phyloP scores from a whole-genome alignment of 2,329 filamentous ascomycete species.

The Stenocarpella maydis region DNA sequence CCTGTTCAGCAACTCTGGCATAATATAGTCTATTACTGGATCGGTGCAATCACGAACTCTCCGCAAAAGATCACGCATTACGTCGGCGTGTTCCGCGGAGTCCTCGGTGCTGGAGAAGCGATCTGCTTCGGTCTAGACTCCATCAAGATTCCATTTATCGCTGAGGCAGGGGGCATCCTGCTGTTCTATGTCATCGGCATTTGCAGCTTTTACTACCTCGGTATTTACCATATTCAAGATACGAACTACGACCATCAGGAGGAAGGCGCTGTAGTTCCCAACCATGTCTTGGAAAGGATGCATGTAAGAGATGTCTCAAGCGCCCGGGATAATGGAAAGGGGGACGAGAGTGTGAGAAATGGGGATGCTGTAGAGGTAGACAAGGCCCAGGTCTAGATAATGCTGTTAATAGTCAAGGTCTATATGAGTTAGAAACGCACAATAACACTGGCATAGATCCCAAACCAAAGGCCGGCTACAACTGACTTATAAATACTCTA shows the following conservation, averaged over 20 bases:
- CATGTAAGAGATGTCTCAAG: not conserved
- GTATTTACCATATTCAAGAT: constrained; percentile 4
- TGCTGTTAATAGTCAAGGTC: not conserved
- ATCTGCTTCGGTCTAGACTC: constrained; percentile 43
- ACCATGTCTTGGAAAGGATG: constrained; percentile 7
- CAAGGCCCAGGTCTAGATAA: not conserved
- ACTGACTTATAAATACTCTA: not conserved
- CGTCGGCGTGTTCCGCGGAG: constrained; percentile 41
- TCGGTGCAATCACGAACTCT: constrained; percentile 42
- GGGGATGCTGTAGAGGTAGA: not conserved
- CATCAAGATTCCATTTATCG: constrained; percentile 40
- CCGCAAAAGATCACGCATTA: constrained; percentile 37
- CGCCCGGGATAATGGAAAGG: not conserved
- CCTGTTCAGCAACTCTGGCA: constrained; percentile 40
- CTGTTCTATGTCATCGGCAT: constrained; percentile 6
- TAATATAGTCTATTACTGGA: constrained; percentile 42
- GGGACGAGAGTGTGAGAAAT: not conserved
- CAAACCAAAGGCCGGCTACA: not conserved
- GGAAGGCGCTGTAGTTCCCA: constrained; percentile 5
- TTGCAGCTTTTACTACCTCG: constrained; percentile 14
- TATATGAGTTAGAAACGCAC: no score
- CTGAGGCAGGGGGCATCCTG: constrained; percentile 13
- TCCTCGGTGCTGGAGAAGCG: constrained; percentile 42
- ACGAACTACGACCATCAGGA: constrained; percentile 15
- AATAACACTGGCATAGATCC: no score